These are phyloP conservation scores for Globisporangium lucens DNA, from an alignment of 352 stramenopile species.

Conservation along the genomic window DNA sequence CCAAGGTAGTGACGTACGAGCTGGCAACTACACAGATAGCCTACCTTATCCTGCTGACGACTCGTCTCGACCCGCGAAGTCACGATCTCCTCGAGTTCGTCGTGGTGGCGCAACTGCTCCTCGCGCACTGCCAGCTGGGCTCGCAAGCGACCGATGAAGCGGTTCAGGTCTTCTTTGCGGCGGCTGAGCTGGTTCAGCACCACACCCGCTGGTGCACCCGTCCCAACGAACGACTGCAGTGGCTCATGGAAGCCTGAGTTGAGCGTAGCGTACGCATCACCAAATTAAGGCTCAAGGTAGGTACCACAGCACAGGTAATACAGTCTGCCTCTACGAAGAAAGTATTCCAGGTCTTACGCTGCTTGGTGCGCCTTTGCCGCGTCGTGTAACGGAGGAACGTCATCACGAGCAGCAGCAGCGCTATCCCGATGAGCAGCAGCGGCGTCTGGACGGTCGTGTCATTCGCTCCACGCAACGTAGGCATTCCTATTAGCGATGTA, in stretches of 20 bases:
- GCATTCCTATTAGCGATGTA: neutral
- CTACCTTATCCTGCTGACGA: conserved; percentile 43
- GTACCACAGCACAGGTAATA: neutral
- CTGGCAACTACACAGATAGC: neutral
- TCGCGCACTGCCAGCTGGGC: conserved; percentile 45
- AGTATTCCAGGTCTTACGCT: neutral
- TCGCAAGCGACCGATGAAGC: conserved; percentile 54
- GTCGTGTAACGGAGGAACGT: conserved; percentile 35
- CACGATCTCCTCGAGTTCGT: conserved; percentile 65
- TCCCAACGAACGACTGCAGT: conserved; percentile 27
- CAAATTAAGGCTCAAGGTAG: neutral
- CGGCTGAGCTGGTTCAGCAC: conserved; percentile 44
- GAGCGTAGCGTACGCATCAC: neutral
- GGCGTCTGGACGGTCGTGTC: conserved; percentile 19
- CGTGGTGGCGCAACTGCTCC: conserved; percentile 55
- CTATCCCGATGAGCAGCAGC: conserved; percentile 38
- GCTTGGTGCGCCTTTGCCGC: conserved; percentile 24
- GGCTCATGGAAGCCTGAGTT: conserved; percentile 42
- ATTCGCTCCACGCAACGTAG: conserved; percentile 23
- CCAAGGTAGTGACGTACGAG: neutral
- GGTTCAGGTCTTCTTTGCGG: conserved; percentile 59
- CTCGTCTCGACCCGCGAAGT: conserved; percentile 51
- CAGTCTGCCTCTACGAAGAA: neutral
- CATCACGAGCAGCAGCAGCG: conserved; percentile 37
- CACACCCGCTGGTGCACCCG: conserved; percentile 22